phyloP scores from a whole-genome alignment of 192 early-diverging fungal genomes.

The Endogone sp. region DNA sequence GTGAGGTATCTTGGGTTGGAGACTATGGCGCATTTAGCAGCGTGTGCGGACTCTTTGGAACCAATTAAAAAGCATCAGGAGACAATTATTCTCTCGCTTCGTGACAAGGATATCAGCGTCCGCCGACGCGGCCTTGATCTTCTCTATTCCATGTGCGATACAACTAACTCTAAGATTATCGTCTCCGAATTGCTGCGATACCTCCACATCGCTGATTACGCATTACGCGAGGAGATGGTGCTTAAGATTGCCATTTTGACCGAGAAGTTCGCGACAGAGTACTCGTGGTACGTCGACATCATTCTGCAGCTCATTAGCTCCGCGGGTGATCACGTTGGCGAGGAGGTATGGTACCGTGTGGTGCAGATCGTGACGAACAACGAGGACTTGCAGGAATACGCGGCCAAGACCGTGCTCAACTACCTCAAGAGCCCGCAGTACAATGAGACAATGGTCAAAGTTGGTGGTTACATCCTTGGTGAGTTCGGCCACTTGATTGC shows the following conservation, averaged over 20 bases:
- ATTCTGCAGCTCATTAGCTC: conserved; percentile 94
- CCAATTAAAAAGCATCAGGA: conserved; percentile 80
- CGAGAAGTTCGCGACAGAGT: conserved; percentile 96
- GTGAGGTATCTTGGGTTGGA: conserved; percentile 96
- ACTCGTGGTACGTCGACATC: conserved; percentile 98
- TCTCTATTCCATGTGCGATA: conserved; percentile 96
- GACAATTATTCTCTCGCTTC: conserved; percentile 86
- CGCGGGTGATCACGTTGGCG: conserved; percentile 93
- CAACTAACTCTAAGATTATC: conserved; percentile 76
- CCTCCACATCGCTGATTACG: conserved; percentile 83
- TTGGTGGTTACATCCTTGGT: conserved; percentile 94
- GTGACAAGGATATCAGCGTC: conserved; percentile 98
- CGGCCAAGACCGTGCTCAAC: conserved; percentile 77
- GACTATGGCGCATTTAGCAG: conserved; percentile 93
- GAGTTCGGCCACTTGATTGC: conserved; percentile 98
- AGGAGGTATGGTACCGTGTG: conserved; percentile 97
- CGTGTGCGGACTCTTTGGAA: conserved; percentile 76
- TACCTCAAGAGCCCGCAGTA: conserved; percentile 87
- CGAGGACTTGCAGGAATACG: conserved; percentile 93
- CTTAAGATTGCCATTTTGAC: conserved; percentile 98
- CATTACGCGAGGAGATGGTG: conserved; percentile 95
- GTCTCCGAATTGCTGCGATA: conserved; percentile 92
- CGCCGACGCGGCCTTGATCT: conserved; percentile 92
- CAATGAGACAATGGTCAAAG: conserved; percentile 94
- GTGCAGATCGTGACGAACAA: conserved; percentile 96